These are phyloP conservation scores for Sugiyamaella mastotermitis DNA, from an alignment of 805 yeast species.

Conservation along the genomic window DNA sequence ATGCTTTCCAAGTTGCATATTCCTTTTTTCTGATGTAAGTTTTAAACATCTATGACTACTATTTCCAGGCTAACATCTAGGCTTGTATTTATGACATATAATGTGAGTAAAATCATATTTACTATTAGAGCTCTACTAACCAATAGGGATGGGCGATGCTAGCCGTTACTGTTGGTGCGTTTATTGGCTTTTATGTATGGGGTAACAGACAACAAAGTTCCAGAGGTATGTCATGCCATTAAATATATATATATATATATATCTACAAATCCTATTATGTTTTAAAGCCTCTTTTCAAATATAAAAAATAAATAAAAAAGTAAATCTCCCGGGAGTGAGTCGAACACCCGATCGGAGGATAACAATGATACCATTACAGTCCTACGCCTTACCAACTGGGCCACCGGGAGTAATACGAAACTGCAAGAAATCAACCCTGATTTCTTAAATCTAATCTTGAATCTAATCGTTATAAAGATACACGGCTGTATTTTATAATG, in stretches of 20 bases:
- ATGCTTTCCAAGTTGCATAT: constrained; percentile 63
- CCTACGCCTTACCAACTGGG: constrained; percentile 35
- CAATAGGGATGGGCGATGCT: constrained; percentile 66
- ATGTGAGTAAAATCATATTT: constrained; percentile 28
- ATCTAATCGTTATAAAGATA: too few species aligned
- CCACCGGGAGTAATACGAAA: constrained; percentile 29
- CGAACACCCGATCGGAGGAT: constrained; percentile 33
- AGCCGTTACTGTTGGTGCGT: constrained; percentile 67
- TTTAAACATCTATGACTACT: not conserved
- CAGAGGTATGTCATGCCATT: constrained; percentile 26
- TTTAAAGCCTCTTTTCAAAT: not conserved
- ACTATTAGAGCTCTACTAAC: constrained; percentile 1
- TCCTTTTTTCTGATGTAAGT: constrained; percentile 42
- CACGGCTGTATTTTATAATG: too few species aligned
- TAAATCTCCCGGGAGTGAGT: constrained; percentile 30
- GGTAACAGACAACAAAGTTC: constrained; percentile 22
- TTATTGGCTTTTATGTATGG: constrained; percentile 62
- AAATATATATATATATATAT: not conserved
- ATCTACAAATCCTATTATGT: not conserved
- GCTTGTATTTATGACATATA: constrained; percentile 83
- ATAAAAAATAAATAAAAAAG: constrained; percentile 9
- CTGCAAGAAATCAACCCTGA: not conserved
- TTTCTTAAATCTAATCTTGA: too few species aligned
- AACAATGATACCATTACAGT: constrained; percentile 29
- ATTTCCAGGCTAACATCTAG: constrained; percentile 36